Evolutionary conservation across 164 flowering plant species (phyloP), one percentile per base, ranked within the genome.

Genomic region (Chloranthus sessilifolius): DNA sequence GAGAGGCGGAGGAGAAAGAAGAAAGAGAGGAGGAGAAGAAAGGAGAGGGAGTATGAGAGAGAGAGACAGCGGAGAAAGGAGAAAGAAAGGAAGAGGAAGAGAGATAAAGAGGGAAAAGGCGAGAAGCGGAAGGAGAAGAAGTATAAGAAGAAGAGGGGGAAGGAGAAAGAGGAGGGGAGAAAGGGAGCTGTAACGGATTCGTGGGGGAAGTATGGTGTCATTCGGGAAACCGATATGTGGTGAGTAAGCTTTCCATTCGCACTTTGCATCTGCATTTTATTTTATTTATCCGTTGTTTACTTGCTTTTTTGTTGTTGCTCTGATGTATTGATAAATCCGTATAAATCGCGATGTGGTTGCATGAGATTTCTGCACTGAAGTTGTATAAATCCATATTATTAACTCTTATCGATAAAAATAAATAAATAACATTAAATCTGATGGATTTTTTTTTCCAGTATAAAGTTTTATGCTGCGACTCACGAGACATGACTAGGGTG

Each of bases 191-290:
- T 88, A 19, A 91, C 98, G 25, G 63, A 80, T 61, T 77, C 74
- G 0, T 88, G 98, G 96, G 98, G 96, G 5, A 88, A 91, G 61
- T 83, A 83, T 67, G 98, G 98, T 24, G 64, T 82, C 33, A 79
- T 88, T 43, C 62, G 79, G 58, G 96, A 91, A 63, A 79, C 81
- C 45, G 98, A 91, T 70, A 91, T 91, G 98, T 91, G 98, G 98
- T 88, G 67, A 66, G 61, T 30, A 3, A 6, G 16, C 26, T 15
- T 15, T 7, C 10, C n/a, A 17, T 23, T 19, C 14, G 17, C 2
- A 17, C 1, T 16, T 31, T 41, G 0, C 4, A 19, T 48, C 31
- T 22, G 11, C 4, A 3, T 38, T 2, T 35, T 35, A 10, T 7
- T 17, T 37, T 5, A 5, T 23, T 47, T n/a, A n/a, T n/a, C n/a